Percentiles rank a stretch among this genome's conserved stretches.
These are phyloP conservation scores for Kalmusia sp. DNA, from an alignment of 2,329 filamentous ascomycete genomes.

Conservation along the genomic window DNA sequence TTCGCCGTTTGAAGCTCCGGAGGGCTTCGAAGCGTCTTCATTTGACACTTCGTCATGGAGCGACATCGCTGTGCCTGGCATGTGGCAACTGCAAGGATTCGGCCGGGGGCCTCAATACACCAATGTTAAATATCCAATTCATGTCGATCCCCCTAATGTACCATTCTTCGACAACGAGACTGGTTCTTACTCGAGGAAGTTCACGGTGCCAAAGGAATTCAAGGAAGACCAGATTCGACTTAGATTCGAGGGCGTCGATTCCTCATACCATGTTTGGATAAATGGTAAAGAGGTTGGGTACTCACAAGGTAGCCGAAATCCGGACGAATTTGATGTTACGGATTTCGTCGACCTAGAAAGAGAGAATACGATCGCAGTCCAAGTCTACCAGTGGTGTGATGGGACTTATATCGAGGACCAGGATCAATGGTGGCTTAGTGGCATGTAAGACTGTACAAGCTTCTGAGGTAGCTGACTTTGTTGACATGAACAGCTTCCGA, in stretches of 20 bases:
- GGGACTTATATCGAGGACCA: slow-evolving; percentile 74
- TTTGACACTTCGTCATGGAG: slow-evolving; percentile 55
- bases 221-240: slow-evolving; percentile 64
- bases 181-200: slow-evolving; percentile 66
- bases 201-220: slow-evolving; percentile 61
- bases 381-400: slow-evolving; percentile 75
- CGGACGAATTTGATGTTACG: slow-evolving; percentile 73
- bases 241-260: slow-evolving; percentile 75
- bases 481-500: slow-evolving; percentile 64
- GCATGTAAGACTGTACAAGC: slow-evolving; percentile 42
- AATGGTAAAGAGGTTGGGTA: slow-evolving; percentile 72
- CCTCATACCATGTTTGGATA: slow-evolving; percentile 73
- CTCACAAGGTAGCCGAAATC: slow-evolving; percentile 71
- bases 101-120: slow-evolving; percentile 71
- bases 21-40: slow-evolving; percentile 38
- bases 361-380: slow-evolving; percentile 65
- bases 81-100: slow-evolving; percentile 75
- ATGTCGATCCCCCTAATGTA: slow-evolving; percentile 68
- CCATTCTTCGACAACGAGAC: slow-evolving; percentile 68
- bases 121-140: slow-evolving; percentile 71
- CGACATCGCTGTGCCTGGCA: slow-evolving; percentile 67
- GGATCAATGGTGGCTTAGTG: slow-evolving; percentile 73
- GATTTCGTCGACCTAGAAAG: slow-evolving; percentile 52
- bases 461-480: neutral
- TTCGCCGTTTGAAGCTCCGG: slow-evolving; percentile 44